Base-by-base conservation (phyloP, 805 yeast species). In the Kuraishia cidri region DNA sequence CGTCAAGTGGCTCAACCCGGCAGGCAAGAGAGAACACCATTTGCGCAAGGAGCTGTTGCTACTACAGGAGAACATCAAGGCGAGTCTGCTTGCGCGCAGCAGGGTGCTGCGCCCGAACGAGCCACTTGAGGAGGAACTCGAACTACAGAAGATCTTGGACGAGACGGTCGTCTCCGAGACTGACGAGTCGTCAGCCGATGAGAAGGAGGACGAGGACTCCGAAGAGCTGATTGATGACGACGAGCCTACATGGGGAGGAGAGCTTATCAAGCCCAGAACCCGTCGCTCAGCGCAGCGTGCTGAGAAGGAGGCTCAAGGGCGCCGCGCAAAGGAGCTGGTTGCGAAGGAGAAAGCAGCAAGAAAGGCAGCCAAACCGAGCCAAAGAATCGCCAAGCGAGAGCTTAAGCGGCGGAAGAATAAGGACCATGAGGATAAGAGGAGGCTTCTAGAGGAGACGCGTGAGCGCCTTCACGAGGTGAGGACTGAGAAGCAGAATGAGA, bases 21-120 rank as follows among this genome's bases (percentile, higher is more conserved):
- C 79, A 69, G 96, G 96, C 3, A 62, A 59, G 32, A 60, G 94
- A 29, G 97, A 87, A 47, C 65, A 75, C 12, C 64, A 59, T 24
- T 62, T 88, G 30, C 58, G 72, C 25, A 79, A 78, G 43, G 94
- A 82, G 44, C 50, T 84, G 27, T 48, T 56, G 6, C 53, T 57
- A 3, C 64, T 75, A 16, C 67, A 70, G 40, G 79, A 72, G 8
- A 66, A 69, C 12, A 64, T 82, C 16, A 49, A 50, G 22, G 54
- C 64, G 9, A 72, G 86, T 43, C 71, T 83, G 42, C 60, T 52
- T 8, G 69, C 84, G 1, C 66, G 94, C 37, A 60, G 70, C 18
- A 67, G 66, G 37, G 73, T 79, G 3, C 50, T 78, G 33, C 63
- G 62, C 36, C 39, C 68, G 17, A 75, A 64, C 31, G 47, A 45